Conservation (phyloP, 148 eudicot species). For the Chenopodium berlandieri region DNA sequence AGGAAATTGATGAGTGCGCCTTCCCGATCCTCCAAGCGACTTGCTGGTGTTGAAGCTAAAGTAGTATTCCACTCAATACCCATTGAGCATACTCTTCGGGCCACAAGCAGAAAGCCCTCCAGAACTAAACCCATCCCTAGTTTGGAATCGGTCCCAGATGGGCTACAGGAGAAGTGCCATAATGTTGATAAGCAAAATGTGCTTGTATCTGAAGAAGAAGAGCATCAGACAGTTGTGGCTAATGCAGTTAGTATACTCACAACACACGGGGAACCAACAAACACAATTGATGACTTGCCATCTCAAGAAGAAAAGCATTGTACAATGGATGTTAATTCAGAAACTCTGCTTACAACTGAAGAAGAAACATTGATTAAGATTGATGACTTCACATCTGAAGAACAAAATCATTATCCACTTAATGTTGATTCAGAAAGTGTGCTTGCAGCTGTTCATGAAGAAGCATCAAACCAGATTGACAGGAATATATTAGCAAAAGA, state of each 20-base stretch:
- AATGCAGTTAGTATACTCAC: constrained; percentile 18
- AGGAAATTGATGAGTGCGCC: constrained; percentile 25
- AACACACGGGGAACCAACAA: constrained; percentile 8
- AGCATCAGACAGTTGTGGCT: not conserved
- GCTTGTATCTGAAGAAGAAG: constrained; percentile 3
- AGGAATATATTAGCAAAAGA: not conserved
- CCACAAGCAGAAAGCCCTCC: constrained; percentile 29
- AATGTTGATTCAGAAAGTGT: not conserved
- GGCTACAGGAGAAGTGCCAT: not conserved
- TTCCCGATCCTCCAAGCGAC: constrained; percentile 55
- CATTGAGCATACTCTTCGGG: constrained; percentile 35
- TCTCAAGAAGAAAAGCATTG: constrained; percentile 7
- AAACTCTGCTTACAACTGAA: constrained; percentile 20
- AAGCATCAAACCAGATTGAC: not conserved
- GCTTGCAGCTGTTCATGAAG: not conserved
- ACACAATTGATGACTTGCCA: not conserved
- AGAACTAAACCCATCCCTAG: constrained; percentile 12
- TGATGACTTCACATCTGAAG: not conserved
- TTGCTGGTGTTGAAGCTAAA: constrained; percentile 42
- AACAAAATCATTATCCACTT: not conserved
- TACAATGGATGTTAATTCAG: not conserved
- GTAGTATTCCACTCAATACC: constrained; percentile 22
- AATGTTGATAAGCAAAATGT: constrained; percentile 14
- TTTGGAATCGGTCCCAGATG: constrained; percentile 10
- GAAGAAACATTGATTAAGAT: constrained; percentile 8